These are phyloP conservation scores for Chrysoporthe puriensis DNA, from an alignment of 2,329 filamentous ascomycete genomes.

Conservation along the genomic window DNA sequence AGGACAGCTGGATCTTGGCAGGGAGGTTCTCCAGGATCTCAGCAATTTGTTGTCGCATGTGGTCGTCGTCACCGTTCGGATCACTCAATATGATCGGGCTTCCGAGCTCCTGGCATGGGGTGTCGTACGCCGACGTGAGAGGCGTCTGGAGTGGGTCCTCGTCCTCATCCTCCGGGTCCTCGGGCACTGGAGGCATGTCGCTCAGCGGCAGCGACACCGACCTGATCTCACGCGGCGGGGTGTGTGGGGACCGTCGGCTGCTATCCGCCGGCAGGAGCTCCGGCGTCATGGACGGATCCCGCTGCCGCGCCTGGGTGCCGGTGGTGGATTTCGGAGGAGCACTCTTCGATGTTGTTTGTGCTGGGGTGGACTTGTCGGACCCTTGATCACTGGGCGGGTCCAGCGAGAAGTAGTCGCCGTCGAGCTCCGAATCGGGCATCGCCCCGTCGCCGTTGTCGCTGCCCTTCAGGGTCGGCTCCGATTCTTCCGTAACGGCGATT, in stretches of 20 bases:
- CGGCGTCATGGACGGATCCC: conserved; percentile 21
- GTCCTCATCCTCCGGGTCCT: conserved; percentile 47
- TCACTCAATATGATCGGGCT: conserved; percentile 42
- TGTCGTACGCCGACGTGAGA: conserved; percentile 49
- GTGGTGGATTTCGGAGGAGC: conserved; percentile 14
- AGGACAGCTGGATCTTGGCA: conserved; percentile 74
- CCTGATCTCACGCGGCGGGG: conserved; percentile 33
- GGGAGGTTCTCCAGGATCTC: conserved; percentile 79
- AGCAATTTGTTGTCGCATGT: conserved; percentile 79
- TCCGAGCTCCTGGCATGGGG: conserved; percentile 42
- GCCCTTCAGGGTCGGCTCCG: conserved; percentile 7
- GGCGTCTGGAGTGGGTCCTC: conserved; percentile 48
- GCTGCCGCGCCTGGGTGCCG: conserved; percentile 5
- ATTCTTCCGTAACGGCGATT: conserved; percentile 8
- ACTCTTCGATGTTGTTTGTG: conserved; percentile 10
- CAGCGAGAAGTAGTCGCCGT: conserved; percentile 17
- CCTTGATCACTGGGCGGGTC: neutral
- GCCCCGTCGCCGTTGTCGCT: neutral
- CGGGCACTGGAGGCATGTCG: conserved; percentile 49
- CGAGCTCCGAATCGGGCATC: conserved; percentile 5
- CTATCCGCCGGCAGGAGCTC: conserved; percentile 16
- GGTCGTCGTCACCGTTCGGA: conserved; percentile 58
- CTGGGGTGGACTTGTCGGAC: neutral
- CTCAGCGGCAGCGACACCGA: conserved; percentile 48
- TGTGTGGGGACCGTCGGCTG: conserved; percentile 20